phyloP scores from a whole-genome alignment of 441 rosid species.

The Gossypium lobatum region DNA sequence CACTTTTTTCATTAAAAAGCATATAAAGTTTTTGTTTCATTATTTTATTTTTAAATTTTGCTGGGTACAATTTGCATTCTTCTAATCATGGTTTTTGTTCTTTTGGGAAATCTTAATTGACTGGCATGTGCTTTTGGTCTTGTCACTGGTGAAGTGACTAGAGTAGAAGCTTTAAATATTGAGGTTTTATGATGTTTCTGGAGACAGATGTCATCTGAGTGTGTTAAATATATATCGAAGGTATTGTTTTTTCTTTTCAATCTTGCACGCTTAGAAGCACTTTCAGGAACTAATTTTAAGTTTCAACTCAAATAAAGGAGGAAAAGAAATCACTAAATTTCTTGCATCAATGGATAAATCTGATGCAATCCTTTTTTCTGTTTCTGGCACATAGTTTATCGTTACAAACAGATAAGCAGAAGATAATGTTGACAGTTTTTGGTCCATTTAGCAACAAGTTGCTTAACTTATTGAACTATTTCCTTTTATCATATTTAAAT shows the following conservation, averaged over 20 bases:
- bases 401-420: neutral
- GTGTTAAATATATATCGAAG: neutral
- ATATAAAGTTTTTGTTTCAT: neutral
- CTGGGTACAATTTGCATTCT: neutral
- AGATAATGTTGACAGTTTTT: neutral
- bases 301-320: neutral
- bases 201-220: neutral
- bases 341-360: neutral
- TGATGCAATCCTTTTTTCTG: neutral
- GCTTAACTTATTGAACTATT: neutral
- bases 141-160: neutral
- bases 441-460: neutral
- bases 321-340: neutral
- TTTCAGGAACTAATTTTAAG: neutral
- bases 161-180: neutral
- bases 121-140: neutral
- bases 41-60: neutral
- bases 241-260: neutral
- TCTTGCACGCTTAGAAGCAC: neutral
- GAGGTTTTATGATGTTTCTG: neutral
- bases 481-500: neutral
- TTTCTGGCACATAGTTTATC: neutral
- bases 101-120: neutral
- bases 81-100: neutral
- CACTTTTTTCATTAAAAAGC: neutral